Conservation (phyloP, 306 rosid genomes). For the Boehmeria nivea region DNA sequence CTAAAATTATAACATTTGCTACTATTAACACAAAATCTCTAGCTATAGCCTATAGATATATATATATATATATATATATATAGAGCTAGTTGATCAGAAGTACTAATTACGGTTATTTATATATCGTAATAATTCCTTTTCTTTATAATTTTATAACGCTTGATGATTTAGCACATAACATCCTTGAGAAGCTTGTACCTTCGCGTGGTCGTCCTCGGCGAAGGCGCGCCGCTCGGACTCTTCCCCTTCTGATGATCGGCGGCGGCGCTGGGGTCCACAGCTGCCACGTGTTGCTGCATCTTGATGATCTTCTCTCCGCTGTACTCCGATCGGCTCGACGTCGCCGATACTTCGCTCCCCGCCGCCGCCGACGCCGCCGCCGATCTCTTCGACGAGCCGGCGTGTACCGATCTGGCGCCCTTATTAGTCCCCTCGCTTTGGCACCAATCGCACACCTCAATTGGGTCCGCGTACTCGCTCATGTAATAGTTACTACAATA, state of each 20-base stretch:
- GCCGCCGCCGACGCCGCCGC: constrained; percentile 1
- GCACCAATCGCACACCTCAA: constrained; percentile 84
- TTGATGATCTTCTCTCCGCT: constrained; percentile 57
- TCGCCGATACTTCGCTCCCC: constrained; percentile 13
- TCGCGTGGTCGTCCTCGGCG: constrained; percentile 72
- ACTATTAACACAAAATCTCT: background rate
- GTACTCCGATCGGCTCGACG: constrained; percentile 44
- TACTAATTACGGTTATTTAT: too few relatives aligned
- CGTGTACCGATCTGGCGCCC: constrained; percentile 33
- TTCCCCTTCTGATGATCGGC: constrained; percentile 33
- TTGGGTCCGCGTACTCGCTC: constrained; percentile 48
- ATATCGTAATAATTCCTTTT: too few relatives aligned
- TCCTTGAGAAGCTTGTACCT: constrained; percentile 99
- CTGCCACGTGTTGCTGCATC: constrained; percentile 56
- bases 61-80: background rate
- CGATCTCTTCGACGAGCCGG: constrained; percentile 44
- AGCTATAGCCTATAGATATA: background rate
- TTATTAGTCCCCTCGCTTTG: constrained; percentile 42
- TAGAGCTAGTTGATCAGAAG: background rate
- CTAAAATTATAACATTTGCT: background rate
- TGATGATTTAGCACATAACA: constrained; percentile 60
- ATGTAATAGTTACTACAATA: constrained; percentile 72
- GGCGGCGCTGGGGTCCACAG: constrained; percentile 28
- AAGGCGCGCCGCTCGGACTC: constrained; percentile 45
- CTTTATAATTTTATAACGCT: too few relatives aligned